phyloP scores from a whole-genome alignment of 2,329 filamentous ascomycete species.

The Neonectria faginata region DNA sequence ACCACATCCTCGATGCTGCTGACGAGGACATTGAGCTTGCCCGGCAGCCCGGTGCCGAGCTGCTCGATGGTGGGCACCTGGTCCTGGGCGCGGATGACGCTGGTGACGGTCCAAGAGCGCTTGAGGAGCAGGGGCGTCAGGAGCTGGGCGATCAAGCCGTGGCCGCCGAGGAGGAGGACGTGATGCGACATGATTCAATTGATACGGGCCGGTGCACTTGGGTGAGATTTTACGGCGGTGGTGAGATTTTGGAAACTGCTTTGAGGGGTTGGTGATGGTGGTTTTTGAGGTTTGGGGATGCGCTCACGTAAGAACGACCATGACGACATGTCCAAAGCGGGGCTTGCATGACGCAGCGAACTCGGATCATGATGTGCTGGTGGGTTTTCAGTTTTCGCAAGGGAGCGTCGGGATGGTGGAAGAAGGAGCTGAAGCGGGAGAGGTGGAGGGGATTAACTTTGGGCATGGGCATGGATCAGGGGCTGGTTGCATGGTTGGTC shows the following conservation, averaged over 20 bases:
- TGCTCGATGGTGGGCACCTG: constrained; percentile 74
- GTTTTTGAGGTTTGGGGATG: constrained; percentile 13
- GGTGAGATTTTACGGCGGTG: constrained; percentile 4
- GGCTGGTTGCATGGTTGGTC: not conserved
- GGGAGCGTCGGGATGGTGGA: not conserved
- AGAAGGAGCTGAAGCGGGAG: not conserved
- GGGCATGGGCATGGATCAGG: not conserved
- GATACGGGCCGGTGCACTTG: not conserved
- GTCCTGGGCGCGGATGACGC: constrained; percentile 78
- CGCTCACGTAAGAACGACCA: constrained; percentile 29
- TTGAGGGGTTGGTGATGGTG: constrained; percentile 6
- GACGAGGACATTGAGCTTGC: constrained; percentile 76
- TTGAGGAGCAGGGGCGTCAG: constrained; percentile 82
- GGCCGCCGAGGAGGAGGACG: constrained; percentile 82
- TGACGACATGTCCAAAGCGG: constrained; percentile 35
- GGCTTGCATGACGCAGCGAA: constrained; percentile 25
- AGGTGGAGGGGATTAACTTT: not conserved
- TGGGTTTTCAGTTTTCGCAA: constrained; percentile 2
- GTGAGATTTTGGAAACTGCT: not conserved
- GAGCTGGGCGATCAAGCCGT: constrained; percentile 81
- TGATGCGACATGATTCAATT: constrained; percentile 56
- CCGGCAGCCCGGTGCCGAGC: constrained; percentile 68
- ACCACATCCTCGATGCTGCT: constrained; percentile 78
- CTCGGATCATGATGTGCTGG: constrained; percentile 10
- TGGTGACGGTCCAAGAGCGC: constrained; percentile 81